phyloP scores from a whole-genome alignment of 225 moss, liverwort and hornwort species.

The Anthoceros angustus region DNA sequence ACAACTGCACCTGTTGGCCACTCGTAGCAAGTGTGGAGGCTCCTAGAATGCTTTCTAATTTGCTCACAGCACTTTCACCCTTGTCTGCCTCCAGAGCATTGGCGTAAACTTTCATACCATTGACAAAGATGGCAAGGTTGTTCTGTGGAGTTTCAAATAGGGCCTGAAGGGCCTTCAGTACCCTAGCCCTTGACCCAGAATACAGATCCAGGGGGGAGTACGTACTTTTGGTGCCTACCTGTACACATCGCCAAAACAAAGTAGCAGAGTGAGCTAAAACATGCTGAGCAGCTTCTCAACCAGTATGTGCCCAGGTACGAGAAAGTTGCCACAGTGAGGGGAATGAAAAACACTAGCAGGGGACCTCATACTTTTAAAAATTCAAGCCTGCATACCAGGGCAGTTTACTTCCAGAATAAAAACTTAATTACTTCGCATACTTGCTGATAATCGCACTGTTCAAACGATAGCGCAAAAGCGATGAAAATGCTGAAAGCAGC shows the following conservation, averaged over 20 bases:
- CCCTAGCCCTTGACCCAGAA: conserved; percentile 36
- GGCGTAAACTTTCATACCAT: conserved; percentile 52
- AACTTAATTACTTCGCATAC: no score
- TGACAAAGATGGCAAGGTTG: conserved; percentile 58
- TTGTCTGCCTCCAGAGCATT: conserved; percentile 22
- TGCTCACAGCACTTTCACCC: conserved; percentile 14
- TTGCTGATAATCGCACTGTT: no score
- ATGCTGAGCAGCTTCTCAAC: background rate
- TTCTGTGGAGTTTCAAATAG: conserved; percentile 77
- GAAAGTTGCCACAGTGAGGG: no score
- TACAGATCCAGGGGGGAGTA: conserved; percentile 75
- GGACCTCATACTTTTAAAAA: no score
- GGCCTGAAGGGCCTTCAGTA: conserved; percentile 43
- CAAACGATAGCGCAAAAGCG: no score
- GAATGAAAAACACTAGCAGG: no score
- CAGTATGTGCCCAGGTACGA: no score
- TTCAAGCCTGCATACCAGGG: background rate
- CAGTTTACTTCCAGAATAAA: background rate
- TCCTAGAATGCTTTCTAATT: conserved; percentile 38
- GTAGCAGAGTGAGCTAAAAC: background rate
- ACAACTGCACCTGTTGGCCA: conserved; percentile 31
- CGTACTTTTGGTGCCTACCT: conserved; percentile 54
- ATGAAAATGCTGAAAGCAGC: background rate
- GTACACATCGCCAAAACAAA: conserved; percentile 10
- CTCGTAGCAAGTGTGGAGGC: conserved; percentile 26